Evolutionary conservation across 2,329 filamentous ascomycete species (phyloP), one percentile per base, ranked within the genome.

Genomic region (Ceratocystiopsis brevicomis): DNA sequence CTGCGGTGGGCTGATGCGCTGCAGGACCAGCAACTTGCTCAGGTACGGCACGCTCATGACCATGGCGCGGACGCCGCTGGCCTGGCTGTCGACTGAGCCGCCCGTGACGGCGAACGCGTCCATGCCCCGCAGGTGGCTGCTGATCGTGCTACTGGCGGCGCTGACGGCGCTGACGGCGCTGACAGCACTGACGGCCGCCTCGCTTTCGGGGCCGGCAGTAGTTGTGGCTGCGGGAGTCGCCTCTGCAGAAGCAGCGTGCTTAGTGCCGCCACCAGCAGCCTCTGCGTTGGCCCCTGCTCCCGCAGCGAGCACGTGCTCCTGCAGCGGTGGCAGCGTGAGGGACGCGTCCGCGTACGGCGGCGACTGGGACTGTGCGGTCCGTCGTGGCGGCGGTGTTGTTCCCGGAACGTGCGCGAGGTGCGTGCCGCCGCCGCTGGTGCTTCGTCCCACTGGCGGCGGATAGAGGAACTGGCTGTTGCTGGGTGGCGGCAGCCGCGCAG

Each of bases 11-110:
- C 80, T 80, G 50, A 95, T 84, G 48, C 76, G 77, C 15, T 75
- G 68, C 33, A 96, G 66, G 2, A 88, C 69, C 40, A 76, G 75
- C 52, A 94, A 73, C 59, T 93, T 94, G 50, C 76, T 76, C 38
- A 76, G 60, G 53, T 81, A 80, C 0, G 79, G 71, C 42, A 90
- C 81, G 21, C 68, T 74, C 76, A 82, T 83, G 47, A 87, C 74
- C 62, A 81, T 78, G 9, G 77, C 73, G 52, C 81, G 76, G 18
- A 81, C 61, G 40, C 64, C 70, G 47, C 56, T 56, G 54, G 67
- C 49, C 60, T 60, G 56, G 42, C 49, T 52, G 36, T 59, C 56
- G 11, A 39, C 38, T 14, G 13, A 41, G 41, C 6, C 25, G 43
- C 45, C 17, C 46, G 44, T 16, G 42, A 39, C 35, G n/a, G 48